Evolutionary conservation across 164 flowering plant genomes (phyloP).

Genomic region (Nymphaea thermarum): DNA sequence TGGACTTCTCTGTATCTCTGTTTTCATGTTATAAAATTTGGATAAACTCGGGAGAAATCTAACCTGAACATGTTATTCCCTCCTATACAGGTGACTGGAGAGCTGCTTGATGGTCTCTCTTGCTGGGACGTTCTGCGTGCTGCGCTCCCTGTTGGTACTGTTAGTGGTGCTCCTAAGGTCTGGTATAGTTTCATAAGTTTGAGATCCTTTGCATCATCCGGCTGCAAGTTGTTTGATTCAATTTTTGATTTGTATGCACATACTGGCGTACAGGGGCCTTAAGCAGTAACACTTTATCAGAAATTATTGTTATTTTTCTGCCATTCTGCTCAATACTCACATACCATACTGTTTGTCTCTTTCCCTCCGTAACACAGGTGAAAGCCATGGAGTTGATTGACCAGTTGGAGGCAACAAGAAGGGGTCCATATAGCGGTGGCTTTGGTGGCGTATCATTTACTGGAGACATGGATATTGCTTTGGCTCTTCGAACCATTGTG

Average conservation of each 20-base stretch:
- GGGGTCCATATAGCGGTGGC: slow-evolving; percentile 94
- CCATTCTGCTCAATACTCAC: neutral
- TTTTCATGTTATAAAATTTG: neutral
- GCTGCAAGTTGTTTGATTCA: neutral
- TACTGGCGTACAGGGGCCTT: too few species aligned
- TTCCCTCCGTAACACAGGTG: slow-evolving; percentile 29
- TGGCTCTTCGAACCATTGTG: slow-evolving; percentile 79
- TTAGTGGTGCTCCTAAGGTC: slow-evolving; percentile 99
- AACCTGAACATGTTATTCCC: neutral
- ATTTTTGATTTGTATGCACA: neutral
- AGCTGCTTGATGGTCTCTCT: slow-evolving; percentile 51
- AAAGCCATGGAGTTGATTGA: slow-evolving; percentile 95
- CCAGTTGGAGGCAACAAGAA: slow-evolving; percentile 57
- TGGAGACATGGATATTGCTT: slow-evolving; percentile 86
- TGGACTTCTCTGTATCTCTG: too few species aligned
- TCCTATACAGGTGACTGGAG: slow-evolving; percentile 72
- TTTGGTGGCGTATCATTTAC: slow-evolving; percentile 80
- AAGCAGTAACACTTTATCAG: too few species aligned
- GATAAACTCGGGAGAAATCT: neutral
- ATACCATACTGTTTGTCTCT: neutral
- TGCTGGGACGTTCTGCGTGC: slow-evolving; percentile 94
- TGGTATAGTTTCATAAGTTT: slow-evolving; percentile 41
- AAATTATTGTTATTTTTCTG: neutral
- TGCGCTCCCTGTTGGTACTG: slow-evolving; percentile 97
- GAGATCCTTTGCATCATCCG: neutral